Evolutionary conservation across 352 stramenopile genomes (phyloP).

Genomic region (Phytophthora parvispora): DNA sequence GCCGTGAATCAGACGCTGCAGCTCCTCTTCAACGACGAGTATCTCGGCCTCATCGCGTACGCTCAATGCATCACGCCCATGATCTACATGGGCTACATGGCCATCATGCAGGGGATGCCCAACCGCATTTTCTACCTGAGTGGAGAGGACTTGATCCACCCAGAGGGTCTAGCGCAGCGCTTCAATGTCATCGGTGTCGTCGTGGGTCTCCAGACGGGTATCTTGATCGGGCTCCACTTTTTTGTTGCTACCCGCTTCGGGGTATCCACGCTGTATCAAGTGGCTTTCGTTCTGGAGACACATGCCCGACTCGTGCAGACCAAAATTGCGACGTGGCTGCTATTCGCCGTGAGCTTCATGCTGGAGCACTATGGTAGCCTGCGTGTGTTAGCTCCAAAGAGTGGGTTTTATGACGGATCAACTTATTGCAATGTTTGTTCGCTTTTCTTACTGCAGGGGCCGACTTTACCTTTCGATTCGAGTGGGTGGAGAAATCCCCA

Average conservation of each 20-base stretch:
- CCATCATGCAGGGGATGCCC: slow-evolving; percentile 25
- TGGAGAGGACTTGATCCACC: slow-evolving; percentile 8
- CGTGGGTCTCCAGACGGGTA: slow-evolving; percentile 23
- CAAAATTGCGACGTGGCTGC: slow-evolving; percentile 45
- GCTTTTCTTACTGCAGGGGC: no score
- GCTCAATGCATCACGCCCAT: slow-evolving; percentile 42
- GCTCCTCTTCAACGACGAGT: slow-evolving; percentile 57
- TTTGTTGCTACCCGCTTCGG: slow-evolving; percentile 38
- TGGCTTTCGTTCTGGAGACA: slow-evolving; percentile 62
- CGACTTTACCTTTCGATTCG: no score
- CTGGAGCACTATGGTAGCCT: slow-evolving; percentile 37
- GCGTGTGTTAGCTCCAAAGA: neutral
- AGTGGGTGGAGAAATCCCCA: no score
- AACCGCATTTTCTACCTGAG: slow-evolving; percentile 39
- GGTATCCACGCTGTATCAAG: slow-evolving; percentile 45
- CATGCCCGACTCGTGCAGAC: slow-evolving; percentile 50
- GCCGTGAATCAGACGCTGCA: slow-evolving; percentile 47
- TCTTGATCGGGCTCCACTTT: slow-evolving; percentile 37
- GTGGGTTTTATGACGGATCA: neutral
- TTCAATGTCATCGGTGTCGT: slow-evolving; percentile 35
- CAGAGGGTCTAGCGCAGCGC: slow-evolving; percentile 9
- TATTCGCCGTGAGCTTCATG: slow-evolving; percentile 38
- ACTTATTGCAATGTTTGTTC: no score
- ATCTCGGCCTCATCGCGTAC: slow-evolving; percentile 49
- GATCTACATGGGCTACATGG: slow-evolving; percentile 45